Evolutionary conservation across 192 early-diverging fungal genomes (phyloP).

Genomic region (Coemansia sp.): DNA sequence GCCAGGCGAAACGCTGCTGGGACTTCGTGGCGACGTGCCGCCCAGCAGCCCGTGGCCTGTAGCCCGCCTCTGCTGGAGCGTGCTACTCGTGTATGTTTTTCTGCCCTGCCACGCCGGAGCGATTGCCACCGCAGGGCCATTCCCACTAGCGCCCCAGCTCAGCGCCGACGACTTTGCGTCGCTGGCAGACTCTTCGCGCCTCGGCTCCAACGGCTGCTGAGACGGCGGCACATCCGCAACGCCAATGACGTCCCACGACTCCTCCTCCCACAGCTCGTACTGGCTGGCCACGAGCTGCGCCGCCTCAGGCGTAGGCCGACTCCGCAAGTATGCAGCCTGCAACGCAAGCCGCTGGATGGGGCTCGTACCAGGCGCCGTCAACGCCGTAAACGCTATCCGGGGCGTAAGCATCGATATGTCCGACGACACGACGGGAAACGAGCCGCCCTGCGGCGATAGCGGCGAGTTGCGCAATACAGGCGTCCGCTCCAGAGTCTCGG

Average conservation of each 20-base stretch:
- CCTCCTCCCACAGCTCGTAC: slow-evolving; percentile 55
- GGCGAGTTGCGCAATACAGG: slow-evolving; percentile 34
- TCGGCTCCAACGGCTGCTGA: background rate
- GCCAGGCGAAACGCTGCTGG: slow-evolving; percentile 13
- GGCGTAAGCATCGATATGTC: slow-evolving; percentile 8
- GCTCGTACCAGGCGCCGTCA: slow-evolving; percentile 12
- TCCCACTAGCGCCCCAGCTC: background rate
- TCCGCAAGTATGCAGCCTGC: slow-evolving; percentile 68
- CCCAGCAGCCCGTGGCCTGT: background rate
- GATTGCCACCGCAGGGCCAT: background rate
- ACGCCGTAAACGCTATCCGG: slow-evolving; percentile 14
- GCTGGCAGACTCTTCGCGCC: background rate
- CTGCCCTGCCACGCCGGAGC: slow-evolving; percentile 12
- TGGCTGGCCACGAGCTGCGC: slow-evolving; percentile 61
- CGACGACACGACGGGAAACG: background rate
- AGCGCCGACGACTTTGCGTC: background rate
- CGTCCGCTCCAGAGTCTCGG: slow-evolving; percentile 36
- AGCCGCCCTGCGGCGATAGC: slow-evolving; percentile 10
- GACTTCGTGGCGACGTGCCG: slow-evolving; percentile 25
- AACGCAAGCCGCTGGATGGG: slow-evolving; percentile 58
- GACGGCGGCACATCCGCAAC: background rate
- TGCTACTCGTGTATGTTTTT: slow-evolving; percentile 37
- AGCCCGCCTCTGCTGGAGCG: slow-evolving; percentile 32
- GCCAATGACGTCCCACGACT: slow-evolving; percentile 36
- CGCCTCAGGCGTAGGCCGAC: slow-evolving; percentile 56